Evolutionary conservation across 495 filamentous ascomycete species (phyloP).

Genomic region (Aspergillus coremiiformis): DNA sequence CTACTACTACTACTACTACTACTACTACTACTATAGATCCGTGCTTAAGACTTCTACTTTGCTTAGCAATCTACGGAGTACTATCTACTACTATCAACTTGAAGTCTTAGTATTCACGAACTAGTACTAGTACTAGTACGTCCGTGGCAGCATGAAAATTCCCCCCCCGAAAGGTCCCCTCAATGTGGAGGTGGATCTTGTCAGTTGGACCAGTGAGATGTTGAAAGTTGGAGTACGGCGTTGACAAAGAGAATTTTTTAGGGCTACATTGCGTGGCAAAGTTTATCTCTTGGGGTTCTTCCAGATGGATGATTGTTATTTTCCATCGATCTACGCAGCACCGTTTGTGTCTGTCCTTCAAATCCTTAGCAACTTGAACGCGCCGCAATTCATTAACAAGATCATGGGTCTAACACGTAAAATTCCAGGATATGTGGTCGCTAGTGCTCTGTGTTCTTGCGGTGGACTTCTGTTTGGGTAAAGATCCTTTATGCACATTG

Average conservation of each 20-base stretch:
- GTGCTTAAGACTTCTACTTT: no score
- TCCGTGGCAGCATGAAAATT: background rate
- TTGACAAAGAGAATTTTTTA: background rate
- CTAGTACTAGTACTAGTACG: no score
- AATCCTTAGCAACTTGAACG: background rate
- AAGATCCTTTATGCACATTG: background rate
- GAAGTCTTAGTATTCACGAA: no score
- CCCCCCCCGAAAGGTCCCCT: background rate
- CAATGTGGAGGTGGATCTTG: background rate
- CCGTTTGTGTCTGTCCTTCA: background rate
- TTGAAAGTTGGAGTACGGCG: background rate
- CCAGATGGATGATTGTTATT: no score
- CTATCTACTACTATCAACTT: no score
- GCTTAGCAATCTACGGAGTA: no score
- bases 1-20: no score
- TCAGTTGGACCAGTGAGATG: background rate
- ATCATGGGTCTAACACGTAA: conserved; percentile 6
- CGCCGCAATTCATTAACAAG: no score
- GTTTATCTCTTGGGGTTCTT: background rate
- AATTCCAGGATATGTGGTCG: conserved; percentile 14
- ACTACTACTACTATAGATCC: no score
- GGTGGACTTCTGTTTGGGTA: conserved; percentile 17
- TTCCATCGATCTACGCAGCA: background rate
- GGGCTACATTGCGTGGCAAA: background rate
- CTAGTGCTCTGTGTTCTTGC: conserved; percentile 15